Base-by-base conservation (phyloP, 495 filamentous ascomycete species). In the Neurospora terricola region DNA sequence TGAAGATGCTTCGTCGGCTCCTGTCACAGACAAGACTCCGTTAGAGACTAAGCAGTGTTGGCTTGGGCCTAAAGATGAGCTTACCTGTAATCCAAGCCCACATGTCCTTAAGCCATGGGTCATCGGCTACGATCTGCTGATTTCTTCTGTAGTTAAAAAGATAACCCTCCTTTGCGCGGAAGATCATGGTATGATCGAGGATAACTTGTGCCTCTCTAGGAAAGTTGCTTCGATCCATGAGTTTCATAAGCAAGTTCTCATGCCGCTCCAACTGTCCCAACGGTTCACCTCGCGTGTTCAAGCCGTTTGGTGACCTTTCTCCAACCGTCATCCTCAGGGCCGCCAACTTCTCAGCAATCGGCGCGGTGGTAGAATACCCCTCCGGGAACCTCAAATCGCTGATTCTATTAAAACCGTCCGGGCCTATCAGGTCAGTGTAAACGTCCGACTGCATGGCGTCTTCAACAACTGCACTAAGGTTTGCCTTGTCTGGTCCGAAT, bases 1-100 rank as follows among this genome's bases (percentile, higher is more conserved):
- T 30, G 85, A 82, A 16, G 92, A 92, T 48, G 88, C 87, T 23
- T 83, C 82, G 21, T 90, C 89, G 34, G 92, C 91, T 39, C 89
- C 93, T 91, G 76, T 76, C 73, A 71, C 21, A 66, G 23, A 66
- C 27, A 1, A 34, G 27, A 66, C 14, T 18, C 5, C 3, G 14
- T 66, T 66, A 66, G 54, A 66, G 14, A 66, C 54, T 7, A 34
- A 66, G 27, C 27, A 34, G 27, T 27, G 27, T 30, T 66, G 14
- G 54, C 27, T 8, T 34, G 14, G 7, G 14, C 27, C 54, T 34
- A 27, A 34, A 6, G 34, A 38, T 16, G 71, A 38, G 82, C 88
- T 78, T 83, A 93, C 92, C 87, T 76, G 86, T 82, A 76, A 93
- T 81, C 92, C 92, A 94, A 48, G 83, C 85, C 94, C 94, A 98